Evolutionary conservation across 129 eudicot species (phyloP).

Genomic region (Lactuca saligna): DNA sequence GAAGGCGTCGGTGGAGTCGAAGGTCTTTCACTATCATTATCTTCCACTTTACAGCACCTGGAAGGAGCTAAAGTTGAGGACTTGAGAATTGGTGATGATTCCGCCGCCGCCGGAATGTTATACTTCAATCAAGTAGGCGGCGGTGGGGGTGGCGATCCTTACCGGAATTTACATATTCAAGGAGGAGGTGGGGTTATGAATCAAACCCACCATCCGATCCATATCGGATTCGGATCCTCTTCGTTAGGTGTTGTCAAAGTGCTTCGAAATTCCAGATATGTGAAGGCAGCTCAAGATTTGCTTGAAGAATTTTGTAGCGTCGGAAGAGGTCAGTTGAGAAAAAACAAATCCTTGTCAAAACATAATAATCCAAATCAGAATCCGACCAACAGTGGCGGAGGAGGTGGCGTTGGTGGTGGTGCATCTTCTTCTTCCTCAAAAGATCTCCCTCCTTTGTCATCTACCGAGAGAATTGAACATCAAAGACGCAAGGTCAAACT

Average conservation of each 20-base stretch:
- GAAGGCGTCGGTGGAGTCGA: slow-evolving; percentile 39
- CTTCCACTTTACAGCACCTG: slow-evolving; percentile 70
- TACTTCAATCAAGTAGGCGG: slow-evolving; percentile 60
- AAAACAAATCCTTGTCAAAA: slow-evolving; percentile 37
- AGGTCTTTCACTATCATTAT: slow-evolving; percentile 81
- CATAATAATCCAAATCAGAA: slow-evolving; percentile 18
- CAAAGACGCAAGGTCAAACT: slow-evolving; percentile 97
- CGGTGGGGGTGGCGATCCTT: slow-evolving; percentile 32
- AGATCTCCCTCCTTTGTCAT: slow-evolving; percentile 65
- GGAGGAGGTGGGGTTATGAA: slow-evolving; percentile 35
- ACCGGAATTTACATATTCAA: slow-evolving; percentile 50
- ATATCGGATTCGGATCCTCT: slow-evolving; percentile 64
- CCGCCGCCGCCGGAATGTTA: slow-evolving; percentile 42
- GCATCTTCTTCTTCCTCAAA: slow-evolving; percentile 61
- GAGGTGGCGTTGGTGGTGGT: slow-evolving; percentile 40
- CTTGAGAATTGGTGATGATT: slow-evolving; percentile 48
- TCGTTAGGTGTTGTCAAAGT: slow-evolving; percentile 52
- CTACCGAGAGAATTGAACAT: slow-evolving; percentile 90
- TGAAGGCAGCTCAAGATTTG: slow-evolving; percentile 86
- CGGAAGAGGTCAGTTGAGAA: slow-evolving; percentile 81
- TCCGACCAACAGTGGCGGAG: slow-evolving; percentile 32
- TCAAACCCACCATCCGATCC: slow-evolving; percentile 39
- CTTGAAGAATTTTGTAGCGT: slow-evolving; percentile 94
- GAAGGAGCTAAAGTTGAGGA: slow-evolving; percentile 86
- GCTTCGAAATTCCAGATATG: slow-evolving; percentile 74